Base-by-base conservation (phyloP, 257 asterid genomes). In the Echium plantagineum region DNA sequence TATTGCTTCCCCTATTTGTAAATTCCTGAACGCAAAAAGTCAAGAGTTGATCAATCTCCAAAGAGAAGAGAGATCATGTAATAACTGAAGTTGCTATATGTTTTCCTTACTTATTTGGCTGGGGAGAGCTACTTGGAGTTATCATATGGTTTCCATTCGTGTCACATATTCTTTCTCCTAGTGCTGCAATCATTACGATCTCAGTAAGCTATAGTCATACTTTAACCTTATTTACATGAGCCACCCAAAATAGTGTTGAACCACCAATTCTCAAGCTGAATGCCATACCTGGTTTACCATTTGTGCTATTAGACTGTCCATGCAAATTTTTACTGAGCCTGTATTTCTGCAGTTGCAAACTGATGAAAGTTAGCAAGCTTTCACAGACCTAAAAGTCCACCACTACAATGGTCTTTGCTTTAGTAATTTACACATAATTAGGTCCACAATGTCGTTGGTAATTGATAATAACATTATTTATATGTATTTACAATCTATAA, bases 311-410 rank as follows among this genome's bases (percentile, higher is more conserved):
- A 20, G 94, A 75, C 68, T 85, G 98, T 66, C 88, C 91, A 51
- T 85, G 85, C 58, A 80, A 76, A 77, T 82, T 90, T 73, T 90
- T 90, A 67, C 98, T 82, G 64, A 87, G 91, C 63, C 98, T 83
- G 78, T 85, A 90, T 69, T 90, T 90, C 98, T 90, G 91, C 69
- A 32, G 68, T 21, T 54, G 66, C 53, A 72, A 66, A 69, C 57
- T 15, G 26, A 51, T 31, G 71, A 60, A 59, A 58, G 67, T 71
- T 53, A 65, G 67, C 24, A 5, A 51, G 32, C 52, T 59, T 70
- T 16, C 61, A 38, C 8, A n/a, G 21, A 10, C n/a, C 19, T 51
- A 4, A 17, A 35, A 38, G 6, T 24, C 7, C 12, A 55, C 2
- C 46, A 52, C 42, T 20, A 53, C 2, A 26, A 26, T 9, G 31